Percentiles rank a stretch among this genome's conserved stretches.
These are phyloP conservation scores for Clarireedia monteithiana DNA, from an alignment of 2,329 filamentous ascomycete species.

Conservation along the genomic window DNA sequence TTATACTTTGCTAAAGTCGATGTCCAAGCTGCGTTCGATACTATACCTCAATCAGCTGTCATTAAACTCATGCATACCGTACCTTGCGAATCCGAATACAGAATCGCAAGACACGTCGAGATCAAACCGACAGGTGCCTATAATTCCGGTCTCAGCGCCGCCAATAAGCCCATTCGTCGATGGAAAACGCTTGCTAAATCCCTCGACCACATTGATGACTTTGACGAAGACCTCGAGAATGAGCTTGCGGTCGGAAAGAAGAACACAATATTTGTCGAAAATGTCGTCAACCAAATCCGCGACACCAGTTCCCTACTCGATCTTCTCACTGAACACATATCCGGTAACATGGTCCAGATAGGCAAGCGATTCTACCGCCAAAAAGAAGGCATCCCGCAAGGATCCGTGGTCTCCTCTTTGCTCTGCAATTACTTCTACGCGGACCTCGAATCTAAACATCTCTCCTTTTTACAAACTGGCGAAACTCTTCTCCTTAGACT, in stretches of 20 bases:
- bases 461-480: slow-evolving; percentile 54
- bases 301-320: slow-evolving; percentile 52
- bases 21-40: slow-evolving; percentile 89
- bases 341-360: slow-evolving; percentile 77
- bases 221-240: slow-evolving; percentile 24
- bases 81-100: slow-evolving; percentile 54
- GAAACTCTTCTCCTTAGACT: slow-evolving; percentile 68
- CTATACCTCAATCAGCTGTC: slow-evolving; percentile 75
- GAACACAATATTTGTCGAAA: slow-evolving; percentile 71
- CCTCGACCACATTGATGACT: slow-evolving; percentile 22
- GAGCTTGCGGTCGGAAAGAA: slow-evolving; percentile 34
- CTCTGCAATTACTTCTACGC: slow-evolving; percentile 97
- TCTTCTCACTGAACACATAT: slow-evolving; percentile 74
- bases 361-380: slow-evolving; percentile 86
- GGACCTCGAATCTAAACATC: slow-evolving; percentile 63
- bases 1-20: slow-evolving; percentile 91
- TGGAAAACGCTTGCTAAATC: slow-evolving; percentile 26
- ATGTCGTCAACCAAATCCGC: slow-evolving; percentile 48
- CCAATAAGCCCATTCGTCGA: slow-evolving; percentile 23
- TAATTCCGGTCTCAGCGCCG: slow-evolving; percentile 3
- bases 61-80: slow-evolving; percentile 56
- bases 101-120: slow-evolving; percentile 66
- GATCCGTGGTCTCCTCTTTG: slow-evolving; percentile 77
- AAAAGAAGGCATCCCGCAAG: slow-evolving; percentile 84
- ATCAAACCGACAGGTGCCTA: slow-evolving; percentile 42